phyloP scores from a whole-genome alignment of 2,329 filamentous ascomycete genomes.

The Trichoderma pleuroti region DNA sequence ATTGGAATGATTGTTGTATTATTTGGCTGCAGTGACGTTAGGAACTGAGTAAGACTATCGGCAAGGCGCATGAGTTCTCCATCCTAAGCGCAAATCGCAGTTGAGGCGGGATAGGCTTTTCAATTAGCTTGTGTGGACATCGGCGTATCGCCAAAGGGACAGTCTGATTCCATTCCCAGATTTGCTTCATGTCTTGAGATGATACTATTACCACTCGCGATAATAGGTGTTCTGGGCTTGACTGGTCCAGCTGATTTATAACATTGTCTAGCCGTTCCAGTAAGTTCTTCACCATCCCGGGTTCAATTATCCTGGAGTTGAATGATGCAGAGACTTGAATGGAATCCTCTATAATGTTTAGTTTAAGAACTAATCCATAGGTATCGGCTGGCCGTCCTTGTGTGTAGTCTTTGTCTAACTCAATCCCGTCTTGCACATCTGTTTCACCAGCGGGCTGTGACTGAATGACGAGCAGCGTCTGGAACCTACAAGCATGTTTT shows the following conservation, averaged over 20 bases:
- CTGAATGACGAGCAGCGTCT: not conserved
- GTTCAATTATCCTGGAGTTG: not conserved
- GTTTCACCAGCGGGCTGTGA: not conserved
- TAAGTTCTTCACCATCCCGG: not conserved
- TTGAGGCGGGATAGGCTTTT: not conserved
- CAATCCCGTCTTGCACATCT: not conserved
- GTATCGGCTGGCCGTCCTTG: not conserved
- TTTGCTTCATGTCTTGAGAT: not conserved
- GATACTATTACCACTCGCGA: not conserved
- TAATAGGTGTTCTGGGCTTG: not conserved
- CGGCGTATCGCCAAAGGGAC: not conserved
- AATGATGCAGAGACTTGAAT: not conserved
- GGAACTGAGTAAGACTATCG: not conserved
- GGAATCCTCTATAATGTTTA: not conserved
- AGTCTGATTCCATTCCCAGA: not conserved
- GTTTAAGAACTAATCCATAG: slow-evolving; percentile 7
- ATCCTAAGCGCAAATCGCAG: not conserved
- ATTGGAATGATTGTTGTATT: not conserved
- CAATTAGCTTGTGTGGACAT: not conserved
- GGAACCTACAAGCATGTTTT: not conserved
- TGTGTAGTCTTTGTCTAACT: not conserved
- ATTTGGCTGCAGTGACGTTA: not conserved
- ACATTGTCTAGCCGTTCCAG: not conserved
- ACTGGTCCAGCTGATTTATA: not conserved
- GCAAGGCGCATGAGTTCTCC: not conserved